Evolutionary conservation across 495 filamentous ascomycete genomes (phyloP), one percentile per base, ranked within the genome.

Genomic region (Penicillium waksmanii): DNA sequence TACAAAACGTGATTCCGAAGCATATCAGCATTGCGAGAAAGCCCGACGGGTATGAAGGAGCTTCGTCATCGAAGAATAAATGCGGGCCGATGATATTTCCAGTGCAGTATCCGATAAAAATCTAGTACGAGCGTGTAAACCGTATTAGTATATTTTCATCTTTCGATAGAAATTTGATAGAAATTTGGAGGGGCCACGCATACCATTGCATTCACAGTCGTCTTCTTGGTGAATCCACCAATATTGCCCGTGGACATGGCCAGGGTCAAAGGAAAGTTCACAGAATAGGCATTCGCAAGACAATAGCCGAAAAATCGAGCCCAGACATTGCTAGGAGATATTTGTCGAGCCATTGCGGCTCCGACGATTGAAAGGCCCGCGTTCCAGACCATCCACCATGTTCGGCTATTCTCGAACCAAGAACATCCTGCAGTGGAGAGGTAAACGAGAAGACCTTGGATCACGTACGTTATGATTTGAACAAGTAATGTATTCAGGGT

Each of bases 31-130:
- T 54, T 11, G 43, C 59, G 5, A 51, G 17, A 18, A 61, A 61
- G 1, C 59, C 59, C 0, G 59, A 61, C 1, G 53, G 50, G 18
- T 63, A 63, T 15, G 31, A 40, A 13, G 66, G 66, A 2, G 66
- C 63, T 23, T 68, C 53, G 3, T 51, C 27, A 3, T 50, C 50
- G 27, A 58, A 62, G 38, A 68, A 61, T 3, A 66, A 15, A 12
- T 64, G 57, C 4, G 66, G 66, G 0, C 63, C 66, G 31, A 61
- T 56, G 47, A 66, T 63, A 31, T 68, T 68, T 3, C 80, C 80
- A 10, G 80, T 64, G 53, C 78, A 83, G 59, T 82, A 66, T 8
- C 46, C 63, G 19, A 68, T 55, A 34, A 68, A 68, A 43, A 57
- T 44, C 59, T 61, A 40, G 11, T n/a, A 13, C 23, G 21, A 21